Evolutionary conservation across 2,329 filamentous ascomycete species (phyloP), one percentile per base, ranked within the genome.

Genomic region (Pseudopithomyces maydicus): DNA sequence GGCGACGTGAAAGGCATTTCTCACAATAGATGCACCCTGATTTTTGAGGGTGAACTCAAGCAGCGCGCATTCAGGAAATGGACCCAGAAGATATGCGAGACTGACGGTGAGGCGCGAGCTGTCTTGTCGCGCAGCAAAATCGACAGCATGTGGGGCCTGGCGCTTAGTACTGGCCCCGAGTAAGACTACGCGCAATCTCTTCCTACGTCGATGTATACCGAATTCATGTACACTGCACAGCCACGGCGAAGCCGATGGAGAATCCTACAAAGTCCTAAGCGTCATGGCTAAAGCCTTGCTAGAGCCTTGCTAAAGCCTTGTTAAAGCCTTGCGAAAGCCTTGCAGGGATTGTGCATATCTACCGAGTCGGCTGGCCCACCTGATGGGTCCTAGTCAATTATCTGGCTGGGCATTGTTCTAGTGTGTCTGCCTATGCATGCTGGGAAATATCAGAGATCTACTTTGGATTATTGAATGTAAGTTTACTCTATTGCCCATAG

Each of bases 91-190:
- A 87, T 95, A n/a, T 97, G 92, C 75, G 95, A 98, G 78, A 94
- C 91, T 2, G 95, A 99, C 74, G 85, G 88, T 11, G 90, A 96
- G 72, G 95, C 94, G 5, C 89, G 91, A 72, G 92, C 97, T 66
- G 83, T 88, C 20, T 77, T 99, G 60, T 80, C 87, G 12, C 85
- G 92, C 65, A 86, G 88, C 6, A 97, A 96, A 81, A 90, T 98
- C 84, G 94, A 98, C 68, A 96, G 90, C 68, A 94, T 99, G 71
- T 99, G 95, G 95, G 89, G 89, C 10, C 78, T 95, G 95, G 89
- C 90, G 11, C 78, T 95, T 66, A 94, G 93, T 0, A 96, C 96
- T 81, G 91, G 71, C 47, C 62, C 68, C 32, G 66, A 69, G 36
- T 64, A 48, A 20, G n/a, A 45, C 12, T 2, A 14, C 17, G 47